Evolutionary conservation across 768 basidiomycete species (phyloP), one percentile per base, ranked within the genome.

Genomic region (Mycena leptocephala): DNA sequence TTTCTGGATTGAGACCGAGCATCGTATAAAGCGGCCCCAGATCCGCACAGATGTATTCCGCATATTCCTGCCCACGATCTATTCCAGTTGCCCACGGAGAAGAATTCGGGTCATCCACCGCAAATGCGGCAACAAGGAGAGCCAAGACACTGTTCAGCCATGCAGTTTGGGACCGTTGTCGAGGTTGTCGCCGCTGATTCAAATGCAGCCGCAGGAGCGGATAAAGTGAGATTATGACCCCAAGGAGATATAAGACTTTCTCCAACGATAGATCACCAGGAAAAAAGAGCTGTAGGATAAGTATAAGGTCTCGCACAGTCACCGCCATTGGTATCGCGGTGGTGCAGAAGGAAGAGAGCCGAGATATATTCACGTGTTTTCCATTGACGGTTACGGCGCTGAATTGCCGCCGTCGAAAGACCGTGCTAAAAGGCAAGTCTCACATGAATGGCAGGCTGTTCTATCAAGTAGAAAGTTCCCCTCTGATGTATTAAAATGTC

Each of bases 281-380:
- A 39, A 75, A 75, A 33, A 73, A 73, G 1, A 73, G 3, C 59
- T 73, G 62, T 2, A 73, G 48, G 11, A 73, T 68, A 33, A 55
- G 53, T 22, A 68, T 68, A 32, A 68, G 67, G 20, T 68, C 67
- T 24, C 53, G 22, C 26, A 68, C 53, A 26, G 67, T 68, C 10
- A 53, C 9, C 20, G 26, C 26, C 67, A 68, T 68, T n/a, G 10
- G 35, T 39, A n/a, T 35, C 10, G 10, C 58, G 10, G 32, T 32
- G 37, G 37, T 39, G n/a, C n/a, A n/a, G n/a, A 14, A 39, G 37
- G 37, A 39, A 39, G 37, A 39, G 37, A 39, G 37, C 37, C 37
- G 37, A 39, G 14, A 39, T 7, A 39, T 39, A 39, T 61, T 61
- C 9, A 22, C 59, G 59, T 3, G 7, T 37, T 8, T 24, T 5